Conservation (phyloP, 768 basidiomycete genomes). For the Gyrodon lividus region DNA sequence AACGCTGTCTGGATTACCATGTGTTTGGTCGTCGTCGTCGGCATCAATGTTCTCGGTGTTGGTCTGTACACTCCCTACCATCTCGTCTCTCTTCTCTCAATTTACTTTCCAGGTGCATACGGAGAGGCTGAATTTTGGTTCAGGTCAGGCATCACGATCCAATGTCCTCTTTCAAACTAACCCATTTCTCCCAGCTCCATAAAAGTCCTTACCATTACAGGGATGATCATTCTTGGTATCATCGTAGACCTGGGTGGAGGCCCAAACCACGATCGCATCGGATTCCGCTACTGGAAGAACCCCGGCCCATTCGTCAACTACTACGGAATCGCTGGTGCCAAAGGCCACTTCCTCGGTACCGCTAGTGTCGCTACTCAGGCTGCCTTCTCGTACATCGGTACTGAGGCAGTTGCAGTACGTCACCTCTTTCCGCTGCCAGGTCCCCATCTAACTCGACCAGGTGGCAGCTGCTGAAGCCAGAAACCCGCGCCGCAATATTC, state of each 20-base stretch:
- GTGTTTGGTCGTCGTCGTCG: conserved; percentile 48
- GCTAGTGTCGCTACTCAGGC: conserved; percentile 59
- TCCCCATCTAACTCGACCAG: conserved; percentile 16
- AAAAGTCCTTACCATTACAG: conserved; percentile 49
- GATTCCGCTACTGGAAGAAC: conserved; percentile 46
- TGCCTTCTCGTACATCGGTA: conserved; percentile 59
- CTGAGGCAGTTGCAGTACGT: conserved; percentile 48
- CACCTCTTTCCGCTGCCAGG: not conserved
- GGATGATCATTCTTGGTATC: conserved; percentile 46
- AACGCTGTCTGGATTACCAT: conserved; percentile 53
- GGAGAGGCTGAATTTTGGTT: conserved; percentile 53
- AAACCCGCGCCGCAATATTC: conserved; percentile 47
- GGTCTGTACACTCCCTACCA: conserved; percentile 19
- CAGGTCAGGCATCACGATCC: conserved; percentile 18
- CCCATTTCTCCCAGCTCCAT: conserved; percentile 36
- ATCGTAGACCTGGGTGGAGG: conserved; percentile 54
- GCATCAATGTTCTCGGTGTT: conserved; percentile 44
- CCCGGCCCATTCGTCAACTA: conserved; percentile 59
- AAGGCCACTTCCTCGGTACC: conserved; percentile 50
- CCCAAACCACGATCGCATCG: conserved; percentile 51
- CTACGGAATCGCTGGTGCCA: conserved; percentile 37
- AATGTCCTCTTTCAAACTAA: not conserved
- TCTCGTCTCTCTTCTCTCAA: not conserved
- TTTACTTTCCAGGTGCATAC: conserved; percentile 31
- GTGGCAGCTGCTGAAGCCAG: conserved; percentile 49